These are phyloP conservation scores for Cornus kousa DNA, from an alignment of 148 eudicot genomes.

Conservation along the genomic window DNA sequence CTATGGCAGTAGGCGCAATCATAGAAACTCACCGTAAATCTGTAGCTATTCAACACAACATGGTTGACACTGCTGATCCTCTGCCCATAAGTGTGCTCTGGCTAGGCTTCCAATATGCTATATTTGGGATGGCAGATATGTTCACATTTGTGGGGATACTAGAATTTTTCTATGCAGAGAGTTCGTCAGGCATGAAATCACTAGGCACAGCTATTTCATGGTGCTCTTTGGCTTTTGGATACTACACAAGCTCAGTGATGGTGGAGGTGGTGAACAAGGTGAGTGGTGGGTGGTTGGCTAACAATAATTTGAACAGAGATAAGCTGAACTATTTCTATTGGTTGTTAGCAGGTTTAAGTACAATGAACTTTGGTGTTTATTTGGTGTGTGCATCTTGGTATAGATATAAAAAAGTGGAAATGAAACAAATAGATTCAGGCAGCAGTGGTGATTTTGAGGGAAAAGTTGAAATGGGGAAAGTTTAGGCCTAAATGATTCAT, in stretches of 20 bases:
- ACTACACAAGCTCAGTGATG: conserved; percentile 38
- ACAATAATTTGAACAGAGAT: conserved; percentile 43
- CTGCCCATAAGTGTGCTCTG: conserved; percentile 47
- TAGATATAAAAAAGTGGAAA: conserved; percentile 30
- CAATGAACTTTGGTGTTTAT: conserved; percentile 43
- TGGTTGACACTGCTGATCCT: conserved; percentile 31
- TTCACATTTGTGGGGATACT: conserved; percentile 45
- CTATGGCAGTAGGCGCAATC: conserved; percentile 43
- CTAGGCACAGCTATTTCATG: conserved; percentile 41
- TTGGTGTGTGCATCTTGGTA: conserved; percentile 47
- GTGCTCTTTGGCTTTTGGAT: conserved; percentile 50
- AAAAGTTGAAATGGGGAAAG: conserved; percentile 3
- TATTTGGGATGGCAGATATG: conserved; percentile 55
- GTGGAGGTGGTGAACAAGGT: conserved; percentile 45
- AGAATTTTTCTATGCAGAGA: conserved; percentile 46
- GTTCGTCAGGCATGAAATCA: conserved; percentile 47
- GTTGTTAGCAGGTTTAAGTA: conserved; percentile 38
- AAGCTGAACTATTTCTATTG: conserved; percentile 47
- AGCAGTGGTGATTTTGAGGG: background rate
- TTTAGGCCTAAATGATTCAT: background rate
- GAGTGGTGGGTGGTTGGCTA: conserved; percentile 52
- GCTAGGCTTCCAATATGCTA: conserved; percentile 40
- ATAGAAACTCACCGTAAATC: conserved; percentile 35
- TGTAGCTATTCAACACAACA: conserved; percentile 22
- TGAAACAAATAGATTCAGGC: conserved; percentile 16